A percentile compares a stretch with the other conserved stretches of the same genome.
phyloP scores from a whole-genome alignment of 2,329 filamentous ascomycete species.

The Aureobasidium sp. region DNA sequence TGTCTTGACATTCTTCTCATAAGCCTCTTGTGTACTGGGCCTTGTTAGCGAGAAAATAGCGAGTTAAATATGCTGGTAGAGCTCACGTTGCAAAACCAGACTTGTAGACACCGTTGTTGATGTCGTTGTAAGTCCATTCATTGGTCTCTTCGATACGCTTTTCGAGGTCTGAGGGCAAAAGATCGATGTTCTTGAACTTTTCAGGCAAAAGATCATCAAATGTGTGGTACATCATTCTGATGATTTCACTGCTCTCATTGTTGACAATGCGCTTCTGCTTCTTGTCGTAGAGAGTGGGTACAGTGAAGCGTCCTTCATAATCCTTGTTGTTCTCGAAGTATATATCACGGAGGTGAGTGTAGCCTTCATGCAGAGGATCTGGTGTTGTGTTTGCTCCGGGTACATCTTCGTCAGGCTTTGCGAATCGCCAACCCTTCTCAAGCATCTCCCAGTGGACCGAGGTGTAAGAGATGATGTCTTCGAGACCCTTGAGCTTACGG shows the following conservation, averaged over 20 bases:
- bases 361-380: conserved; percentile 60
- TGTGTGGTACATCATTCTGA: conserved; percentile 73
- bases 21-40: conserved; percentile 41
- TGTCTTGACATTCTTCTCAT: conserved; percentile 38
- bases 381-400: conserved; percentile 50
- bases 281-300: conserved; percentile 70
- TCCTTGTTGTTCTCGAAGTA: conserved; percentile 69
- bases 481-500: conserved; percentile 82
- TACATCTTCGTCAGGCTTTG: conserved; percentile 52
- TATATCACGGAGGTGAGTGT: conserved; percentile 67
- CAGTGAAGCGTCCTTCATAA: conserved; percentile 76
- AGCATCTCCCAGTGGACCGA: conserved; percentile 90
- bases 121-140: conserved; percentile 45
- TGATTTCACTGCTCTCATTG: conserved; percentile 84
- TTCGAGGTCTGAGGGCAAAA: conserved; percentile 39
- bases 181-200: conserved; percentile 38
- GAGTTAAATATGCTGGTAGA: background rate
- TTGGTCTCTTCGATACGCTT: conserved; percentile 44
- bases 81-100: conserved; percentile 43
- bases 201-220: conserved; percentile 54
- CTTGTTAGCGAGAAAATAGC: conserved; percentile 19
- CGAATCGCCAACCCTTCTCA: conserved; percentile 74
- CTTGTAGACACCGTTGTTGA: conserved; percentile 39
- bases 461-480: conserved; percentile 71
- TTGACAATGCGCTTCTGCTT: conserved; percentile 61